Evolutionary conservation across 2,329 filamentous ascomycete species (phyloP).

Genomic region (Penicillium sumatraense): DNA sequence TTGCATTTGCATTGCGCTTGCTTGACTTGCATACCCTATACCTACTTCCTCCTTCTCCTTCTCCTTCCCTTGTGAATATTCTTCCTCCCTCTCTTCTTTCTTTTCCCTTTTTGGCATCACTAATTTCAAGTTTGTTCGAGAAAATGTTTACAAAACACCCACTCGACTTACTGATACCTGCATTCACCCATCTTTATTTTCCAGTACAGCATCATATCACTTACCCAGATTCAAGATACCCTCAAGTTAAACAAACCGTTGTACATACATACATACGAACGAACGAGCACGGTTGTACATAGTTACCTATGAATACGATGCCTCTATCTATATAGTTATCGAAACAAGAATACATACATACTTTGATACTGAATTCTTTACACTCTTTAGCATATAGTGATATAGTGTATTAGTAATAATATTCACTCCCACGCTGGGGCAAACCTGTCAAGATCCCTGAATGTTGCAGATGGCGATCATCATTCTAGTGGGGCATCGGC

Average conservation of each 20-base stretch:
- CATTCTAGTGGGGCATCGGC: not conserved
- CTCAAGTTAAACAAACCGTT: not conserved
- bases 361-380: not conserved
- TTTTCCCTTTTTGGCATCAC: no score
- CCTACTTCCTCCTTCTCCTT: not conserved
- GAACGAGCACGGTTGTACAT: conserved; percentile 4
- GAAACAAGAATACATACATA: not conserved
- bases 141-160: no score
- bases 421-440: no score
- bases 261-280: conserved; percentile 1
- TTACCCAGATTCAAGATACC: not conserved
- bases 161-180: no score
- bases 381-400: not conserved
- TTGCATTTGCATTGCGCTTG: conserved; percentile 20
- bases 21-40: conserved; percentile 5
- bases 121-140: conserved; percentile 1
- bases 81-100: not conserved
- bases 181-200: no score
- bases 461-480: not conserved
- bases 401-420: not conserved
- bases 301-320: not conserved
- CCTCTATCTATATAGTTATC: not conserved
- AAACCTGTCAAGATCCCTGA: not conserved
- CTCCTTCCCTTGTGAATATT: conserved; percentile 5
- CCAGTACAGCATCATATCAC: not conserved